phyloP scores from a whole-genome alignment of 495 filamentous ascomycete species.

The Sordaria brevicollis region DNA sequence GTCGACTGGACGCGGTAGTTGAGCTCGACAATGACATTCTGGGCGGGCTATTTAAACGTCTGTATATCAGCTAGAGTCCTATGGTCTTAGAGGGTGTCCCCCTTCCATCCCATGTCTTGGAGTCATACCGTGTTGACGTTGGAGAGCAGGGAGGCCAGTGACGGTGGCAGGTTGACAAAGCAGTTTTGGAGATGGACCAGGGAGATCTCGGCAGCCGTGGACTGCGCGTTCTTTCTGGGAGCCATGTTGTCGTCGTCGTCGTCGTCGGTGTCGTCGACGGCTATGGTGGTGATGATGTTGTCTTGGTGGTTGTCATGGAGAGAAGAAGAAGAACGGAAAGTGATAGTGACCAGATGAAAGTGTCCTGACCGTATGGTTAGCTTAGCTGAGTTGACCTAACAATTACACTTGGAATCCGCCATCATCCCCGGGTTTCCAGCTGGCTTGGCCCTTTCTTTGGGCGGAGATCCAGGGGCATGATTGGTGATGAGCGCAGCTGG shows the following conservation, averaged over 20 bases:
- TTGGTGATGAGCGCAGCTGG: not conserved
- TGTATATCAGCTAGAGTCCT: not conserved
- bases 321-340: not conserved
- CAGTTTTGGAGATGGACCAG: slow-evolving; percentile 84
- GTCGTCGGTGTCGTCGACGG: not conserved
- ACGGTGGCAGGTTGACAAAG: slow-evolving; percentile 84
- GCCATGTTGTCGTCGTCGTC: slow-evolving; percentile 34
- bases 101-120: not conserved
- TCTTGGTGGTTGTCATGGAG: not conserved
- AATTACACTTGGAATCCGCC: not conserved
- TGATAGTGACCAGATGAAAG: not conserved
- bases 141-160: slow-evolving; percentile 68
- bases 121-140: slow-evolving; percentile 83
- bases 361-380: not conserved
- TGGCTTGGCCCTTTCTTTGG: not conserved
- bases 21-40: slow-evolving; percentile 94
- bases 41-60: slow-evolving; percentile 49
- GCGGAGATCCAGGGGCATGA: not conserved
- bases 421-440: not conserved
- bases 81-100: not conserved
- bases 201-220: slow-evolving; percentile 64
- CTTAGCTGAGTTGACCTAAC: not conserved
- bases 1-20: slow-evolving; percentile 43
- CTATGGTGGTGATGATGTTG: not conserved
- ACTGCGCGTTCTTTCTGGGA: slow-evolving; percentile 52